phyloP scores from a whole-genome alignment of 164 flowering plant genomes.

The Annona squamosa region DNA sequence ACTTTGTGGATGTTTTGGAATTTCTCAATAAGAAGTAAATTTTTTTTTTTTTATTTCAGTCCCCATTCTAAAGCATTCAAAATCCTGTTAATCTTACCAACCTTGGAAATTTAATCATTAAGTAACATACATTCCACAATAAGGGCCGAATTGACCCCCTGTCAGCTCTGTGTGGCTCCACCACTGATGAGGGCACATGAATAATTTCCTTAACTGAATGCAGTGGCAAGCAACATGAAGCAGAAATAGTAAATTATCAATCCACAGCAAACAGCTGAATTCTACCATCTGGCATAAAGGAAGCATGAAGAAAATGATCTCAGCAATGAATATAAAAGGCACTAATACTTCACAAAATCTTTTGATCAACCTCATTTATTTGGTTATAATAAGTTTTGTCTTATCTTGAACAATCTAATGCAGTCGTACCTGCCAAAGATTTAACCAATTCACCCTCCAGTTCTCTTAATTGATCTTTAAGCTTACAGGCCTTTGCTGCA shows the following conservation, averaged over 20 bases:
- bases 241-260: background rate
- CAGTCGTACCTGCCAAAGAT: conserved; percentile 54
- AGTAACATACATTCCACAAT: background rate
- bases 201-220: background rate
- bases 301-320: background rate
- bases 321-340: background rate
- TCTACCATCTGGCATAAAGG: too few relatives aligned
- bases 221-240: background rate
- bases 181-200: background rate
- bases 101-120: too few relatives aligned
- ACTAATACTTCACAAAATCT: background rate
- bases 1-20: background rate
- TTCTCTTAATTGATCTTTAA: conserved; percentile 46
- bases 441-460: conserved; percentile 65
- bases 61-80: too few relatives aligned
- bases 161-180: background rate
- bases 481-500: conserved; percentile 43
- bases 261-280: background rate
- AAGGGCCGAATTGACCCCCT: background rate
- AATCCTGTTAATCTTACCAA: too few relatives aligned
- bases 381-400: background rate
- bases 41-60: too few relatives aligned
- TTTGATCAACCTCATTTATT: background rate
- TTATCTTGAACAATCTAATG: background rate
- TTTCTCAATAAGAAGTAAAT: background rate